Base-by-base conservation (phyloP, 2,329 filamentous ascomycete genomes). In the Plectosphaerella sp. region DNA sequence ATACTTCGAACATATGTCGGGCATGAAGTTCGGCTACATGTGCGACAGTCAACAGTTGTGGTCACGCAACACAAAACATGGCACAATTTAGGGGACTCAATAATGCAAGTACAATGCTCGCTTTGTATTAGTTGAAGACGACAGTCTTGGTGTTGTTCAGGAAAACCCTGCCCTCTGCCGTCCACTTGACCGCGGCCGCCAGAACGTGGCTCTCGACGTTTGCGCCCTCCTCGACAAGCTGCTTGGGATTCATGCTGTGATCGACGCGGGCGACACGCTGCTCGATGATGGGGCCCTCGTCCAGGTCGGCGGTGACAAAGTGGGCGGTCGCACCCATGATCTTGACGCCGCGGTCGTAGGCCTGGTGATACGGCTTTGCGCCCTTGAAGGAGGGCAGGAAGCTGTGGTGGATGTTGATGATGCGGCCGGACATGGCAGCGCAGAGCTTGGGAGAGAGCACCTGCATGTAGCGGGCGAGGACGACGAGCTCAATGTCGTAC, bases 391-490 rank as follows among this genome's bases (percentile, higher is more conserved):
- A 86, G 0, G 89, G 89, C 77, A 94, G 69, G 81, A 94, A 94
- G 60, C 82, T 87, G 74, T 94, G 89, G 73, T 94, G 89, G 70
- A 94, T 93, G 74, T 94, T 94, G 86, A 94, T 93, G 73, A 94
- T 94, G 67, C 84, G 85, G 53, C 89, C 89, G 48, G 84, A 87
- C 88, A 94, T 92, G 61, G 83, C 88, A 53, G 78, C 72, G 73
- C 89, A 94, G 41, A 94, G 75, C 9, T 72, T 80, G 0, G 88
- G 88, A 20, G 84, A 88, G 11, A 94, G 78, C 33, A 94, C 88
- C 73, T 94, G 89, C 89, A 94, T 94, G 73, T 94, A 94, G 54
- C 89, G 84, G 7, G 89, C 89, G 46, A 94, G 75, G 1, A 94
- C 89, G 50, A 94, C 80, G 50, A 94, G 80, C 64, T 94, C 89